phyloP scores from a whole-genome alignment of 257 asterid species.

The Nicotiana obtusifolia region DNA sequence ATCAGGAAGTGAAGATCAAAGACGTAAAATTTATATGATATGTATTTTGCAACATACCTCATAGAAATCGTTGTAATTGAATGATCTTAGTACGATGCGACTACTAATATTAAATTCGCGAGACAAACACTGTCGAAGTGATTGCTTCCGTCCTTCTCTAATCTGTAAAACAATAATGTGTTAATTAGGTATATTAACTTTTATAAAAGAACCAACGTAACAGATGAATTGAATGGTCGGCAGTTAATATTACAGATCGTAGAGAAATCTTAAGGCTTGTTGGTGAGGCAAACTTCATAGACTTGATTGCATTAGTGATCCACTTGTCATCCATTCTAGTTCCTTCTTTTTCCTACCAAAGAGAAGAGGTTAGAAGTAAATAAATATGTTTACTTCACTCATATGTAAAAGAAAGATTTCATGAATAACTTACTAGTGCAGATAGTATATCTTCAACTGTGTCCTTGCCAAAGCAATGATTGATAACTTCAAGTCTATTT shows the following conservation, averaged over 20 bases:
- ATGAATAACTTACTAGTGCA: constrained; percentile 6
- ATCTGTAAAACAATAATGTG: neutral
- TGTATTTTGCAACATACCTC: neutral
- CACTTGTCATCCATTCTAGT: constrained; percentile 4
- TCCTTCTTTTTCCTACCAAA: neutral
- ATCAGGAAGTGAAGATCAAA: too few relatives aligned
- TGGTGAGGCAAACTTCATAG: constrained; percentile 19
- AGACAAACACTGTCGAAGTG: constrained; percentile 6
- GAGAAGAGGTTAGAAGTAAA: too few relatives aligned
- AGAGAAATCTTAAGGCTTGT: constrained; percentile 20
- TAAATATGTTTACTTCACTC: too few relatives aligned
- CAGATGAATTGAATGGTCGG: neutral
- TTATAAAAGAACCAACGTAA: neutral
- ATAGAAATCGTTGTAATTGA: constrained; percentile 2
- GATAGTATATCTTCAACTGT: constrained; percentile 22
- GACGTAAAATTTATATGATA: neutral
- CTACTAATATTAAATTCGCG: constrained; percentile 13
- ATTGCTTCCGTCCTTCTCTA: constrained; percentile 11
- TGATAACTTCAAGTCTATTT: constrained; percentile 12
- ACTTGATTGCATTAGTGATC: constrained; percentile 10
- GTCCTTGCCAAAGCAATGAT: constrained; percentile 7
- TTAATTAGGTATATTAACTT: neutral
- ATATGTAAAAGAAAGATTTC: too few relatives aligned
- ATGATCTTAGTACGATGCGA: neutral
- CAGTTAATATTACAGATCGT: constrained; percentile 2